phyloP scores from a whole-genome alignment of 306 rosid genomes.

The Nissolia schottii region DNA sequence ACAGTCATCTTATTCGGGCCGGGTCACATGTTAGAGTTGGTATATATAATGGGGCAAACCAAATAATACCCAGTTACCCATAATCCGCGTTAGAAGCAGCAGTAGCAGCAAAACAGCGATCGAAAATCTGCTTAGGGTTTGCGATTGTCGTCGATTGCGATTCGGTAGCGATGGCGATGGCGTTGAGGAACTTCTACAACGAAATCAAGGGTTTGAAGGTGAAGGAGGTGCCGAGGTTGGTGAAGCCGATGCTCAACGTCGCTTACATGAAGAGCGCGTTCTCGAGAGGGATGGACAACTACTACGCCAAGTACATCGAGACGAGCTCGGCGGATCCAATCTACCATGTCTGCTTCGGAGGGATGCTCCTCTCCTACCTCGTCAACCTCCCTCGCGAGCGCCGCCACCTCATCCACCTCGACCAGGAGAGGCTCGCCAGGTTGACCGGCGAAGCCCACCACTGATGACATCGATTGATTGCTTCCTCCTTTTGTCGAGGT shows the following conservation, averaged over 20 bases:
- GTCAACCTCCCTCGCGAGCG: slow-evolving; percentile 77
- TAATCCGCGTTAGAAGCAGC: background rate
- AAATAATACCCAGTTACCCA: background rate
- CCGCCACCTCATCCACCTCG: slow-evolving; percentile 67
- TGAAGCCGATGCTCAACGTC: slow-evolving; percentile 64
- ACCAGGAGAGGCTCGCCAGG: background rate
- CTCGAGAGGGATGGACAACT: slow-evolving; percentile 56
- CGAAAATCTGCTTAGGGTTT: background rate
- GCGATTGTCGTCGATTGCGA: background rate
- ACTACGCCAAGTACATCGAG: slow-evolving; percentile 69
- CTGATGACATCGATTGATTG: too few relatives aligned
- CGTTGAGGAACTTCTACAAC: slow-evolving; percentile 57
- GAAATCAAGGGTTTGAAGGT: slow-evolving; percentile 68
- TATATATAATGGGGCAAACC: background rate
- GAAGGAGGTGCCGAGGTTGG: slow-evolving; percentile 49
- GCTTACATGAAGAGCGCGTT: slow-evolving; percentile 41
- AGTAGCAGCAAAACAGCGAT: background rate
- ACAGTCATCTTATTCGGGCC: background rate
- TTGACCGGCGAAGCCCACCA: slow-evolving; percentile 60
- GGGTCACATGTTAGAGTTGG: background rate
- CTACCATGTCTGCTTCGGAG: slow-evolving; percentile 68
- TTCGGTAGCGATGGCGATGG: slow-evolving; percentile 34
- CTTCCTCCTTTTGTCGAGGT: too few relatives aligned
- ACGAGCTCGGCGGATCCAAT: slow-evolving; percentile 54
- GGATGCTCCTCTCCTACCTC: slow-evolving; percentile 72